These are phyloP conservation scores for Hygrocybe punicea DNA, from an alignment of 768 basidiomycete genomes.

Conservation along the genomic window DNA sequence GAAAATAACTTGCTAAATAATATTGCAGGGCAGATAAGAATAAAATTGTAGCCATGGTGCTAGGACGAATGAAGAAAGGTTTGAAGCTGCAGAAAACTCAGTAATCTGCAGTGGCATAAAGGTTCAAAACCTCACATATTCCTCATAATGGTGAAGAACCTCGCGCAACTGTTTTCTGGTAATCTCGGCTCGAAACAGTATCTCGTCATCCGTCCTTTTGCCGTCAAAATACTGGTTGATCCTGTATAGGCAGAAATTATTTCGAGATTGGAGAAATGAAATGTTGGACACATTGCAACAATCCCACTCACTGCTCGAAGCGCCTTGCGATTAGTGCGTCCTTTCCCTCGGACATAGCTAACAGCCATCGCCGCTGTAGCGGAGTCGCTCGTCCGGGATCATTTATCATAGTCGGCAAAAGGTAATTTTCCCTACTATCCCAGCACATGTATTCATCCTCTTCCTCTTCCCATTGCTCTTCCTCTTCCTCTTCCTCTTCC, in stretches of 20 bases:
- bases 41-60: conserved; percentile 5
- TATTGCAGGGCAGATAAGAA: too few species aligned
- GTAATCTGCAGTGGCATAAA: neutral
- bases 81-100: conserved; percentile 37
- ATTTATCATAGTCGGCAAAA: conserved; percentile 64
- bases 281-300: neutral
- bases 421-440: conserved; percentile 48
- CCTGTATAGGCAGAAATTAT: conserved; percentile 37
- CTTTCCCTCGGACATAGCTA: conserved; percentile 87
- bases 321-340: conserved; percentile 63
- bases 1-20: too few species aligned
- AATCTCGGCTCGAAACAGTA: conserved; percentile 84
- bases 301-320: conserved; percentile 67
- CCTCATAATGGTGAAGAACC: conserved; percentile 80
- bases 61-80: conserved; percentile 52
- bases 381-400: conserved; percentile 82
- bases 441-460: conserved; percentile 46
- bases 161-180: conserved; percentile 79
- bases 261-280: neutral
- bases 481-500: conserved; percentile 28
- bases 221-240: conserved; percentile 95
- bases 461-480: conserved; percentile 39
- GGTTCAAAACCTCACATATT: conserved; percentile 43
- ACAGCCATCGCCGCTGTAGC: conserved; percentile 76
- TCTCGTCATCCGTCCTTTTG: conserved; percentile 87